Evolutionary conservation across 371 early-diverging fungal genomes (phyloP).

Genomic region (Dichotomocladium elegans): DNA sequence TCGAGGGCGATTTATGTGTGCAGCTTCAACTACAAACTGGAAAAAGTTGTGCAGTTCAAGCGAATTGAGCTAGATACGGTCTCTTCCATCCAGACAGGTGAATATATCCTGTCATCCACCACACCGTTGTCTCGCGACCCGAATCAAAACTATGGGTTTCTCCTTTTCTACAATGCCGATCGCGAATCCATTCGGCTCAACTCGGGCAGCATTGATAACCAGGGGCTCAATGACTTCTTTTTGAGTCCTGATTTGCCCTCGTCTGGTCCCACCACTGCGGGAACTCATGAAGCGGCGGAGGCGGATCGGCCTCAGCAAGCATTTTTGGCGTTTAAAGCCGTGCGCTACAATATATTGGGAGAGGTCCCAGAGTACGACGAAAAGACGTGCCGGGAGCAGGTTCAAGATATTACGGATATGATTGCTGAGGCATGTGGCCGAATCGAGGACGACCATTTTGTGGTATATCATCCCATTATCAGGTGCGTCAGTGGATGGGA

Average conservation of each 20-base stretch:
- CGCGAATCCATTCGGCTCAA: slow-evolving; percentile 57
- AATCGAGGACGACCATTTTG: slow-evolving; percentile 16
- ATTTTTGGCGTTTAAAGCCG: slow-evolving; percentile 34
- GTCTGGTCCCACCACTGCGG: neutral
- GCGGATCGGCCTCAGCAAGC: slow-evolving; percentile 1
- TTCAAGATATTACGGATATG: slow-evolving; percentile 23
- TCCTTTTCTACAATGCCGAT: slow-evolving; percentile 41
- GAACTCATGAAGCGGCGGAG: neutral
- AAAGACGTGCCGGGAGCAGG: slow-evolving; percentile 33
- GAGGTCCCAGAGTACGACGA: slow-evolving; percentile 34
- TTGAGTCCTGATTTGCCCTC: neutral
- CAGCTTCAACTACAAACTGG: slow-evolving; percentile 67
- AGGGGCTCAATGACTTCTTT: slow-evolving; percentile 23
- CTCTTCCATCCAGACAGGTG: slow-evolving; percentile 55
- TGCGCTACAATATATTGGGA: slow-evolving; percentile 38
- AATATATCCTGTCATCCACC: slow-evolving; percentile 47
- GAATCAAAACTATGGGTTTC: slow-evolving; percentile 60
- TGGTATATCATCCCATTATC: slow-evolving; percentile 34
- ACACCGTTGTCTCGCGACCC: slow-evolving; percentile 31
- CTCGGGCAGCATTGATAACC: slow-evolving; percentile 56
- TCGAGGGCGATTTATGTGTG: slow-evolving; percentile 69
- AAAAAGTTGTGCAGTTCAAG: slow-evolving; percentile 68
- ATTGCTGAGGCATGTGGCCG: slow-evolving; percentile 23
- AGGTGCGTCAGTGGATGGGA: slow-evolving; percentile 9
- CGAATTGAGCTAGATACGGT: slow-evolving; percentile 59